Evolutionary conservation across 2,329 filamentous ascomycete genomes (phyloP).

Genomic region (Aotearoamyces nothofagi): DNA sequence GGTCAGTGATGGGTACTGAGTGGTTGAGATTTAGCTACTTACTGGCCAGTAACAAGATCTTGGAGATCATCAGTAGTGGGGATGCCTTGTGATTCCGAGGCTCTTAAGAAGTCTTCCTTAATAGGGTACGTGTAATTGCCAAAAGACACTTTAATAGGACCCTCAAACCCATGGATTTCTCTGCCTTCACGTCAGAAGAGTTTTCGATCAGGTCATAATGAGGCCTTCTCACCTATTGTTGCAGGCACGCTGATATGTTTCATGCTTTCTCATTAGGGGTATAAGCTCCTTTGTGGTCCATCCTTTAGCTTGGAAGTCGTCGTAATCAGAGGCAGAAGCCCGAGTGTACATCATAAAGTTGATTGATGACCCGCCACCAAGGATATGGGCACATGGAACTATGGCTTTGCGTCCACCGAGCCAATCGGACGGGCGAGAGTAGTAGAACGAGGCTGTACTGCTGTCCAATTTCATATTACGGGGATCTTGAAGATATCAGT

Average conservation of each 20-base stretch:
- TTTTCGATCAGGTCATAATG: neutral
- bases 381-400: constrained; percentile 58
- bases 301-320: constrained; percentile 68
- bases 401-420: constrained; percentile 56
- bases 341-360: constrained; percentile 74
- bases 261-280: constrained; percentile 67
- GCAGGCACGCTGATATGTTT: constrained; percentile 56
- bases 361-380: constrained; percentile 60
- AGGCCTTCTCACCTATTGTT: constrained; percentile 32
- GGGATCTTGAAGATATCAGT: constrained; percentile 32
- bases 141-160: constrained; percentile 47
- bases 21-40: constrained; percentile 4
- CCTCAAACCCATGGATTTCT: constrained; percentile 61
- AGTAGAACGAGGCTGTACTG: constrained; percentile 70
- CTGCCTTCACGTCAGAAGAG: constrained; percentile 25
- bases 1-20: constrained; percentile 1
- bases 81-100: constrained; percentile 59
- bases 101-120: constrained; percentile 66
- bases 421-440: constrained; percentile 59
- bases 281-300: constrained; percentile 64
- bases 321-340: constrained; percentile 57
- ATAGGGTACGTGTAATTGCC: constrained; percentile 50
- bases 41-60: constrained; percentile 47
- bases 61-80: constrained; percentile 63
- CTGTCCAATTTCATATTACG: constrained; percentile 67